Percentiles rank a stretch among this genome's conserved stretches.
phyloP scores from a whole-genome alignment of 805 yeast genomes.

The Groenewaldozyma tartarivorans region DNA sequence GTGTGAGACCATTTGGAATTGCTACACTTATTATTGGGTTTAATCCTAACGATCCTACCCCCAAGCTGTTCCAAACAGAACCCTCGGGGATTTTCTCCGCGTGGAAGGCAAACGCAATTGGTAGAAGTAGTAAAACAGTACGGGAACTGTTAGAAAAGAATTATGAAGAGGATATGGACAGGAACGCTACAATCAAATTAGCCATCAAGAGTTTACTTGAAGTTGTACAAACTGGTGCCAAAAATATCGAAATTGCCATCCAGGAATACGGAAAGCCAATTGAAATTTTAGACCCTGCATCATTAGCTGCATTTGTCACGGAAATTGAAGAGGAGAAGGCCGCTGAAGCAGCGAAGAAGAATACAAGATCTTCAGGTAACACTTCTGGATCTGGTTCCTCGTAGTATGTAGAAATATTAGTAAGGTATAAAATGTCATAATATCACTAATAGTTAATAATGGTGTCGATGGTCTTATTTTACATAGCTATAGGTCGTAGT shows the following conservation, averaged over 20 bases:
- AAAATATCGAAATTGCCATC: conserved; percentile 87
- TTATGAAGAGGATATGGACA: conserved; percentile 50
- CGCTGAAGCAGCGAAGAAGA: conserved; percentile 70
- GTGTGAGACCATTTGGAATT: conserved; percentile 96
- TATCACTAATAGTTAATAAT: no score
- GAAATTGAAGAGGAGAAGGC: conserved; percentile 83
- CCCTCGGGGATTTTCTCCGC: conserved; percentile 96
- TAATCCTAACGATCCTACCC: conserved; percentile 72
- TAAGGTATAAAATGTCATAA: no score
- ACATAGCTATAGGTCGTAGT: no score
- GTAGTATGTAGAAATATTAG: no score
- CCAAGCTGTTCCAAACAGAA: conserved; percentile 87
- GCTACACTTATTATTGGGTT: conserved; percentile 94
- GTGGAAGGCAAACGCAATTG: conserved; percentile 97
- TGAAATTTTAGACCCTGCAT: conserved; percentile 52
- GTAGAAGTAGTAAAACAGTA: conserved; percentile 89
- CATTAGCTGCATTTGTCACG: conserved; percentile 64
- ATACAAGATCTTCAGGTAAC: conserved; percentile 19
- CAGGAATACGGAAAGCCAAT: conserved; percentile 62
- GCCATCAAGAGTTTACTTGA: conserved; percentile 83
- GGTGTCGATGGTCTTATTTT: no score
- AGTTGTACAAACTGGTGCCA: conserved; percentile 96
- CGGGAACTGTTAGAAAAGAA: conserved; percentile 91
- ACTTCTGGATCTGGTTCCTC: neutral
- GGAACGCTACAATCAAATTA: conserved; percentile 65